phyloP scores from a whole-genome alignment of 768 basidiomycete species.

The Psilocybe cubensis region DNA sequence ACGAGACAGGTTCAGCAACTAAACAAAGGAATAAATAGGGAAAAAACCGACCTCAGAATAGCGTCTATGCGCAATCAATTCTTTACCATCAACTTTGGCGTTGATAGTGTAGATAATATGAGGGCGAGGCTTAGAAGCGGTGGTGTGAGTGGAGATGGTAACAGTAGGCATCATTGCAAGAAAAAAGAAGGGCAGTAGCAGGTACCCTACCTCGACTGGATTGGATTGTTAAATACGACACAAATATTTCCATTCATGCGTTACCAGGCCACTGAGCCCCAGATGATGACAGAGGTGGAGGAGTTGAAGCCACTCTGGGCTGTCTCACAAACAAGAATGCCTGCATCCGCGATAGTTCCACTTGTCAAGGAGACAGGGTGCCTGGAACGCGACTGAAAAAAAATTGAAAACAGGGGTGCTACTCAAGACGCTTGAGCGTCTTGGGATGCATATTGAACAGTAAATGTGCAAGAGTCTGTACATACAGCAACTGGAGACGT shows the following conservation, averaged over 20 bases:
- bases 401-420: too few relatives aligned
- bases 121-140: slow-evolving; percentile 46
- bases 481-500: too few relatives aligned
- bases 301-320: background rate
- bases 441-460: too few relatives aligned
- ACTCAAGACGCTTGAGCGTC: too few relatives aligned
- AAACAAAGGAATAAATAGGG: background rate
- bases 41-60: slow-evolving; percentile 46
- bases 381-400: background rate
- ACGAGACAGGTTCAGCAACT: too few relatives aligned
- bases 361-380: background rate
- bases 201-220: background rate
- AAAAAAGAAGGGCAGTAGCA: background rate
- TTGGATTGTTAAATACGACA: slow-evolving; percentile 9
- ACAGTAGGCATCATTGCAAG: slow-evolving; percentile 20
- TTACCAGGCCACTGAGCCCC: slow-evolving; percentile 2
- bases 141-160: slow-evolving; percentile 39
- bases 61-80: slow-evolving; percentile 32
- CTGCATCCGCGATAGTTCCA: background rate
- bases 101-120: slow-evolving; percentile 50
- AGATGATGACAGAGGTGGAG: background rate
- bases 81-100: slow-evolving; percentile 37
- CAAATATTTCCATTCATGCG: slow-evolving; percentile 17
- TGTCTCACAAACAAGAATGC: slow-evolving; percentile 2
- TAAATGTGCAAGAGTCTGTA: too few relatives aligned